These are phyloP conservation scores for Calendula officinalis DNA, from an alignment of 129 eudicot genomes.

Conservation along the genomic window DNA sequence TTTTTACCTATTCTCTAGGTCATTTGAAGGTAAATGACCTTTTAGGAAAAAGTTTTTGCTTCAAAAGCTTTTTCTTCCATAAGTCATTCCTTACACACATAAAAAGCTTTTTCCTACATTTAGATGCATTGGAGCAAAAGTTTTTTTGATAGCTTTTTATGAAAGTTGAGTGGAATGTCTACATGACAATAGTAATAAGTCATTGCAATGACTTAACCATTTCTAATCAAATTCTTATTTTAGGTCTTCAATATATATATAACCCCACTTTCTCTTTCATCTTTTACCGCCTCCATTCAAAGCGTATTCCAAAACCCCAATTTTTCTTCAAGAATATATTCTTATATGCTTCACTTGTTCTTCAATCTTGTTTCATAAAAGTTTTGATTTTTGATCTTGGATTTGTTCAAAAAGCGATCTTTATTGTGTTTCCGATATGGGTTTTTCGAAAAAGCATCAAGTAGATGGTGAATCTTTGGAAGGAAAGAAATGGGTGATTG, in stretches of 20 bases:
- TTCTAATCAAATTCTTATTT: slow-evolving; percentile 17
- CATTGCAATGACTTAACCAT: no score
- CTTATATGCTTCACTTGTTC: slow-evolving; percentile 28
- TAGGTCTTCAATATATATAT: neutral
- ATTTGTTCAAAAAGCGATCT: slow-evolving; percentile 14
- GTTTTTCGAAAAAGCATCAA: slow-evolving; percentile 37
- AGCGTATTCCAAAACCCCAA: slow-evolving; percentile 1
- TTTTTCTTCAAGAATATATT: slow-evolving; percentile 30
- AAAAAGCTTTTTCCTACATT: no score
- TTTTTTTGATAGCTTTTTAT: no score
- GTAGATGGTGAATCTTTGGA: slow-evolving; percentile 34
- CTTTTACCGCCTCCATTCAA: slow-evolving; percentile 49
- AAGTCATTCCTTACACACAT: no score
- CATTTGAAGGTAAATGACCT: no score
- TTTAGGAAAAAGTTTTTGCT: no score
- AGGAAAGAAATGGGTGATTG: slow-evolving; percentile 41
- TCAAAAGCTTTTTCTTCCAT: no score
- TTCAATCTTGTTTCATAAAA: slow-evolving; percentile 24
- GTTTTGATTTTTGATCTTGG: slow-evolving; percentile 20
- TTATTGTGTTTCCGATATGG: slow-evolving; percentile 25
- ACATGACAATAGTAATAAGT: no score
- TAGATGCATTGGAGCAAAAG: no score
- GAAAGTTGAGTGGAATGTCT: no score
- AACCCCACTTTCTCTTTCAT: slow-evolving; percentile 20
- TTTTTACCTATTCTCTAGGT: no score